phyloP scores from a whole-genome alignment of 345 rosid genomes.

The Eucalyptus erythrocorys region DNA sequence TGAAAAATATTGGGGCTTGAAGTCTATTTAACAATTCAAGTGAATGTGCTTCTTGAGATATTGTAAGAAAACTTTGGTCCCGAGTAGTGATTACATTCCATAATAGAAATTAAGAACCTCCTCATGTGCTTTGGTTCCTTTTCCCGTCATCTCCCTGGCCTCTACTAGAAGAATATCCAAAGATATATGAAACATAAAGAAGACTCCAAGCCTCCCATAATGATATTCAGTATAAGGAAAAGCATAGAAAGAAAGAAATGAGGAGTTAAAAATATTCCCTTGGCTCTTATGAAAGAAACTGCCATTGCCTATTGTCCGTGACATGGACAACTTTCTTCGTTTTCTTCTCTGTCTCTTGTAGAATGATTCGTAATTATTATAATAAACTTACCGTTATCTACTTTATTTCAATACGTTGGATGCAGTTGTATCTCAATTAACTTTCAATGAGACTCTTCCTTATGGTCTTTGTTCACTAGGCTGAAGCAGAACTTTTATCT shows the following conservation, averaged over 20 bases:
- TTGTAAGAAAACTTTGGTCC: neutral
- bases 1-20: neutral
- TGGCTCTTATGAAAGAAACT: neutral
- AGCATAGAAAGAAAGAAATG: neutral
- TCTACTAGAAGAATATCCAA: neutral
- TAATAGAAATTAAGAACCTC: neutral
- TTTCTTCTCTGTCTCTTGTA: neutral
- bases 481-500: slow-evolving; percentile 93
- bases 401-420: neutral
- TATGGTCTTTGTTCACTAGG: slow-evolving; percentile 22
- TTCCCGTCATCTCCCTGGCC: too few relatives aligned
- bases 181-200: neutral
- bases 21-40: neutral
- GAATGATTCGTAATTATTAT: neutral
- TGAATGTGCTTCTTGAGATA: neutral
- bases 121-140: neutral
- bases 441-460: neutral
- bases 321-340: neutral
- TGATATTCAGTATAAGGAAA: neutral
- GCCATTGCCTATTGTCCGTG: neutral
- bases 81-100: neutral
- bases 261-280: neutral
- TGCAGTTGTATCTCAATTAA: neutral
- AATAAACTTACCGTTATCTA: neutral
- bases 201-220: neutral